phyloP scores from a whole-genome alignment of 805 yeast genomes.

The Yarrowia yakushimensis region DNA sequence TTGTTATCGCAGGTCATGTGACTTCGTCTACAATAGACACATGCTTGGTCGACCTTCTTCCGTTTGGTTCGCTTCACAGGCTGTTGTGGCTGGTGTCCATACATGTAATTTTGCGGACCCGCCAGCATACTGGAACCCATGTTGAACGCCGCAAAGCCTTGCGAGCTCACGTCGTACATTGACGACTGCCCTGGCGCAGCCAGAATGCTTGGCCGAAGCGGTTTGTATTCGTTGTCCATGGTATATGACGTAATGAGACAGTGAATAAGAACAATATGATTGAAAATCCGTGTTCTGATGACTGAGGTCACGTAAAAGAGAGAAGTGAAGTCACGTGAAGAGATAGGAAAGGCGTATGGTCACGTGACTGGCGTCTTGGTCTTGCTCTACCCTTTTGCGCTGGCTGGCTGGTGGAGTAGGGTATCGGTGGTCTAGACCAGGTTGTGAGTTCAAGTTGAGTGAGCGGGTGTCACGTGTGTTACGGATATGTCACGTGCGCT shows the following conservation, averaged over 20 bases:
- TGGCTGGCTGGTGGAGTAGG: background rate
- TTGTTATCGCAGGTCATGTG: conserved; percentile 86
- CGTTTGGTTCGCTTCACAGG: conserved; percentile 10
- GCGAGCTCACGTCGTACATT: conserved; percentile 19
- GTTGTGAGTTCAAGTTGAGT: too few species aligned
- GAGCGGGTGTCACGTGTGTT: too few species aligned
- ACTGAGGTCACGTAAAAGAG: background rate
- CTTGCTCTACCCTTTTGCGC: background rate
- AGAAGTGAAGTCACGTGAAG: background rate
- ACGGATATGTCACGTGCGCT: background rate
- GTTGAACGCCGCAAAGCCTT: conserved; percentile 10
- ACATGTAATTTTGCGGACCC: background rate
- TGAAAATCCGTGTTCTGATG: too few species aligned
- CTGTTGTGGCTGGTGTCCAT: background rate
- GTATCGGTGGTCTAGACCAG: background rate
- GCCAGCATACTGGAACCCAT: background rate
- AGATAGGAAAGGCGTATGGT: too few species aligned
- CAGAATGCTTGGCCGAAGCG: conserved; percentile 10
- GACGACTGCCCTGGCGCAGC: conserved; percentile 24
- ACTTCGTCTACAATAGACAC: conserved; percentile 87
- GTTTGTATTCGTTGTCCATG: conserved; percentile 20
- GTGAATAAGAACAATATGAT: too few species aligned
- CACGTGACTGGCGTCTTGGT: background rate
- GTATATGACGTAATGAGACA: background rate
- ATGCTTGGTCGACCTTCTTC: conserved; percentile 46